Conservation (phyloP, 2,329 filamentous ascomycete species). For the Neofusicoccum kwambonambiense region DNA sequence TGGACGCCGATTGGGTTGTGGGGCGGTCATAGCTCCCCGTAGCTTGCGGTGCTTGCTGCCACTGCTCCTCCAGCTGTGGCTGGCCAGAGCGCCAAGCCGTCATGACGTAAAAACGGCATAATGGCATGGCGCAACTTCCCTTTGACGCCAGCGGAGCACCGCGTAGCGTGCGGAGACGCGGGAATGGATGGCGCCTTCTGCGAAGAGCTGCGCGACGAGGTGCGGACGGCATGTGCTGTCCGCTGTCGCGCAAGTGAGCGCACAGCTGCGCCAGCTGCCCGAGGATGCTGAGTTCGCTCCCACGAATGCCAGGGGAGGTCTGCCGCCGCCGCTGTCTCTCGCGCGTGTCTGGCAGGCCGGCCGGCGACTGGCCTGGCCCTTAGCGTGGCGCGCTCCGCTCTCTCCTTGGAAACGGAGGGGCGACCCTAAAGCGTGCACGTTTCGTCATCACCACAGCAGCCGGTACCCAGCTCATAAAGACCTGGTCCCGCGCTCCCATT, state of each 20-base stretch:
- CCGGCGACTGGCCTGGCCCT: not conserved
- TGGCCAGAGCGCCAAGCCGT: not conserved
- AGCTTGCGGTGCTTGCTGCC: not conserved
- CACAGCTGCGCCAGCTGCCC: too few species aligned
- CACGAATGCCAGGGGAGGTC: too few species aligned
- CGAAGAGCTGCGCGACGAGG: too few species aligned
- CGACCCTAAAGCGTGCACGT: not conserved
- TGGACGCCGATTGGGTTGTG: not conserved
- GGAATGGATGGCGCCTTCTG: not conserved
- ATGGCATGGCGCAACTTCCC: not conserved
- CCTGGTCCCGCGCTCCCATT: not conserved
- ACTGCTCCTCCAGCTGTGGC: not conserved
- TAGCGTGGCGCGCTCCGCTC: not conserved
- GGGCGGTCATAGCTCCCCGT: conserved; percentile 1
- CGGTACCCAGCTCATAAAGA: conserved; percentile 8
- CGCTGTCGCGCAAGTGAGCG: too few species aligned
- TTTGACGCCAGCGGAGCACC: not conserved
- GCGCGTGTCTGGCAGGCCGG: not conserved
- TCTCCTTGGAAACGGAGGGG: conserved; percentile 10
- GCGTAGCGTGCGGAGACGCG: not conserved
- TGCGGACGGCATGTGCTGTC: too few species aligned
- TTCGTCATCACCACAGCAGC: conserved; percentile 13
- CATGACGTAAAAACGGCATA: conserved; percentile 8
- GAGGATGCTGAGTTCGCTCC: too few species aligned
- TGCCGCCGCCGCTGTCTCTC: not conserved